phyloP scores from a whole-genome alignment of 169 alveolate species.

The Plasmodium fragile region DNA sequence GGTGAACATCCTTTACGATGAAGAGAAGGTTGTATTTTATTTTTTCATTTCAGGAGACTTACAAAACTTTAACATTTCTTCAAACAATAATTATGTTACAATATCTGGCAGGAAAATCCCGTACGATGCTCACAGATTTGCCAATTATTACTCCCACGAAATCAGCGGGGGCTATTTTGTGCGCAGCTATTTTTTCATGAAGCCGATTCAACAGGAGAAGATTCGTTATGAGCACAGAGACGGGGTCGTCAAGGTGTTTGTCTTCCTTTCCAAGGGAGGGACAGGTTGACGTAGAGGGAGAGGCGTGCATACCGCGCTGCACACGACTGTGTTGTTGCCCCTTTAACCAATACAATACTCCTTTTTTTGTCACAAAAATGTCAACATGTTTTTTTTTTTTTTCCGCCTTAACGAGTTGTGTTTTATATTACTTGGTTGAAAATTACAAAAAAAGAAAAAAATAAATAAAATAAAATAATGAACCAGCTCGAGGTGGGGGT shows the following conservation, averaged over 20 bases:
- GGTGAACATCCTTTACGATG: slow-evolving; percentile 65
- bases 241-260: slow-evolving; percentile 55
- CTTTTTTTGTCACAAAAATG: background rate
- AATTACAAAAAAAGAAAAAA: background rate
- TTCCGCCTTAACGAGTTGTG: slow-evolving; percentile 5
- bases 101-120: slow-evolving; percentile 74
- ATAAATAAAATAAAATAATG: background rate
- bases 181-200: slow-evolving; percentile 45
- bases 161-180: slow-evolving; percentile 56
- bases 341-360: background rate
- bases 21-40: slow-evolving; percentile 52
- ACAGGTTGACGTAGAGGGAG: background rate
- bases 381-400: background rate
- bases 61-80: slow-evolving; percentile 34
- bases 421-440: background rate
- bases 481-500: background rate
- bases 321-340: slow-evolving; percentile 3
- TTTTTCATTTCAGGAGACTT: slow-evolving; percentile 72
- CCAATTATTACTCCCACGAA: slow-evolving; percentile 62
- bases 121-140: slow-evolving; percentile 15
- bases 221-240: slow-evolving; percentile 52
- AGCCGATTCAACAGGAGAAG: slow-evolving; percentile 18
- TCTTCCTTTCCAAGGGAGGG: background rate
- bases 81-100: slow-evolving; percentile 51
- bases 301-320: background rate